Evolutionary conservation across 2,329 filamentous ascomycete genomes (phyloP), one percentile per base, ranked within the genome.

Genomic region (Drechslerella coelobrocha): DNA sequence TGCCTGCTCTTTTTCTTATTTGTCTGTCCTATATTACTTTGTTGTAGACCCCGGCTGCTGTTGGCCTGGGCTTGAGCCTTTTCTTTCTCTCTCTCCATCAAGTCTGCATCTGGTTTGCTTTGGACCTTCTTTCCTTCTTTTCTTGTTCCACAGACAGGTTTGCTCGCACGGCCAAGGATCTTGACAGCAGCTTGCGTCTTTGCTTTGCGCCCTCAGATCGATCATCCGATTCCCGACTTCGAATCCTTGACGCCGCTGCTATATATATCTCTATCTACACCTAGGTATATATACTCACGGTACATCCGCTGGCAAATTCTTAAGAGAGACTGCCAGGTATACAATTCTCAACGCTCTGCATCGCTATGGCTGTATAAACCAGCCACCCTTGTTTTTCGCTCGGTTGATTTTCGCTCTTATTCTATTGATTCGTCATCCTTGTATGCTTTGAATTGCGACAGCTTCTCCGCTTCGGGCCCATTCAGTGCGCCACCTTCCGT

Each of bases 251-350:
- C n/a, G 9, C 37, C n/a, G 29, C 29, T 31, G 29, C 29, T 31
- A 31, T 31, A 31, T 31, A 31, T 31, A 31, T 12, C n/a, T n/a
- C 29, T 31, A 31, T 12, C 29, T 12, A 12, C 29, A 31, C 29
- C n/a, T n/a, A n/a, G n/a, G n/a, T n/a, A n/a, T n/a, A n/a, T n/a
- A n/a, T n/a, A n/a, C n/a, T n/a, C n/a, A n/a, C n/a, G n/a, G n/a
- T n/a, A n/a, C n/a, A n/a, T n/a, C 12, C 29, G 29, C 29, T 31
- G 43, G 34, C 53, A 26, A 66, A 47, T 43, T 45, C 53, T 56
- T 23, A 37, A 2, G 2, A 23, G 14, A 8, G 59, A 52, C 61
- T 63, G 61, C 57, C 51, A 57, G 17, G 8, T 27, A 51, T 31
- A 17, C 21, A n/a, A n/a, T n/a, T n/a, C n/a, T n/a, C 29, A 31